Evolutionary conservation across 176 grass and related monocot genomes (phyloP).

Genomic region (Juncus inflexus): DNA sequence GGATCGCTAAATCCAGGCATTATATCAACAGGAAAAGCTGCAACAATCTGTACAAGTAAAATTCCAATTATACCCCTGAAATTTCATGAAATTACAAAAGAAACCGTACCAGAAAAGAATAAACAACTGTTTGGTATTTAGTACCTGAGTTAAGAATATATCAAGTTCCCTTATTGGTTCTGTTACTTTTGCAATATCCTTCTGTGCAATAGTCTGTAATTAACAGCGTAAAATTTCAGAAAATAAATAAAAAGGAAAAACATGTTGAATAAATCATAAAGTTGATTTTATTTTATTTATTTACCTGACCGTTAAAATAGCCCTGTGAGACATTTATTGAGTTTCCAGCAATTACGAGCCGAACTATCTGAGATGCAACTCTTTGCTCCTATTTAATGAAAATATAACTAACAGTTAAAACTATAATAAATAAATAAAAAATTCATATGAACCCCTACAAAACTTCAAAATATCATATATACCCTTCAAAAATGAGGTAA

Average conservation of each 20-base stretch:
- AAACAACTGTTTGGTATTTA: slow-evolving; percentile 12
- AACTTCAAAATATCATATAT: not conserved
- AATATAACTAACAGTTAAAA: slow-evolving; percentile 12
- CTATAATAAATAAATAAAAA: slow-evolving; percentile 23
- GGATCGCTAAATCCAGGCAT: slow-evolving; percentile 88
- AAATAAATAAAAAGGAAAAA: not conserved
- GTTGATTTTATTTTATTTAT: slow-evolving; percentile 8
- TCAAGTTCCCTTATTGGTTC: slow-evolving; percentile 94
- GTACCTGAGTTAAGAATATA: slow-evolving; percentile 94
- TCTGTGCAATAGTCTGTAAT: slow-evolving; percentile 63
- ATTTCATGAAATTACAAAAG: slow-evolving; percentile 3
- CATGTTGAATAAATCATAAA: slow-evolving; percentile 7
- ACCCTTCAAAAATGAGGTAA: too few species aligned
- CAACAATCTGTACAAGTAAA: slow-evolving; percentile 57
- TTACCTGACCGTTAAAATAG: slow-evolving; percentile 78
- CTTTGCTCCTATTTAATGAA: slow-evolving; percentile 68
- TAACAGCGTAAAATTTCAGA: not conserved
- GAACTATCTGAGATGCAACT: slow-evolving; percentile 77
- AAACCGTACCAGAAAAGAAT: not conserved
- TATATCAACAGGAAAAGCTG: slow-evolving; percentile 84
- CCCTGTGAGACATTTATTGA: slow-evolving; percentile 66
- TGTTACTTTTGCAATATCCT: slow-evolving; percentile 84
- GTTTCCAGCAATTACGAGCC: slow-evolving; percentile 79
- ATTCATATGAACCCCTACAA: too few species aligned
- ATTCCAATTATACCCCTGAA: slow-evolving; percentile 1